Base-by-base conservation (phyloP, 129 eudicot genomes). In the Centella asiatica region DNA sequence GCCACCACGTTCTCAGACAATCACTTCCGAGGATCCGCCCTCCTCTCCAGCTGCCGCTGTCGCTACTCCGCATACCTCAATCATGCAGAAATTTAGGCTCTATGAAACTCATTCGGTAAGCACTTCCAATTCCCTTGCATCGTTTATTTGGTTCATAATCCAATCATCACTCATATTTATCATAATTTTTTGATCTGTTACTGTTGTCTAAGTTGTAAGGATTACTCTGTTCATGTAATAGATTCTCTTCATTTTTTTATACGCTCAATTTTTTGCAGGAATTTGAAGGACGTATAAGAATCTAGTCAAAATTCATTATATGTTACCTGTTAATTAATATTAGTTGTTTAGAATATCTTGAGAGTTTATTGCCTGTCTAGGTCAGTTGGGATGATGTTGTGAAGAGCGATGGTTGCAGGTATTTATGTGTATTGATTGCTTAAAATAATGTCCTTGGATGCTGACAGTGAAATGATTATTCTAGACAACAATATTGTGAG, bases 61-160 rank as follows among this genome's bases (percentile, higher is more conserved):
- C 37, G 62, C 65, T 57, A 20, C 53, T 69, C 73, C 80, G 26
- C 55, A 45, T 57, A 50, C 75, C 0, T 68, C 54, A 1, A 20
- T 57, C 51, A 68, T 87, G 78, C 86, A 81, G 72, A 84, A 84
- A 57, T 88, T 88, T 74, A 81, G 77, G 66, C 92, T 88, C 63
- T 88, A 78, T 66, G 78, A 88, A 58, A 88, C 93, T 62, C 85
- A 66, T 73, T 81, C 93, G 87, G 95, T 87, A 83, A 58, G 32
- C 20, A 10, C 45, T 58, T 28, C 25, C 13, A 26, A 2, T 12
- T 37, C 20, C n/a, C 52, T n/a, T 22, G 31, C 4, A 29, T 59
- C 40, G 24, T 68, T 40, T 60, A 1, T n/a, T 68, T 56, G 27
- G 5, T 18, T 15, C 8, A 39, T 29, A 49, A 13, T 44, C 37